These are phyloP conservation scores for Mycosarcoma mackinlayi DNA, from an alignment of 1,284 basidiomycete species.

Conservation along the genomic window DNA sequence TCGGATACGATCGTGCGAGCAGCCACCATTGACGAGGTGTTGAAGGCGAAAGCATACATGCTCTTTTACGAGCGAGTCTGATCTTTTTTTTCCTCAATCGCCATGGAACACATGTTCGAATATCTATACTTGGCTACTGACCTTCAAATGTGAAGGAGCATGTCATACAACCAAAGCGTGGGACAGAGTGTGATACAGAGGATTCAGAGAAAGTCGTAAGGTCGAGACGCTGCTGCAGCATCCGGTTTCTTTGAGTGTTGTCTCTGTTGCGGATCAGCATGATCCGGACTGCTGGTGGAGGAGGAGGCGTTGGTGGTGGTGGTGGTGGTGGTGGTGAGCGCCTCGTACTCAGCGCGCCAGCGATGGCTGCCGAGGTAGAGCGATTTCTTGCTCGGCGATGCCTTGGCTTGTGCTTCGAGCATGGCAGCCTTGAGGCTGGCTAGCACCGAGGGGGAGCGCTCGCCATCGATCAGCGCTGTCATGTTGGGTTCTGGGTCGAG, in stretches of 20 bases:
- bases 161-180: not conserved
- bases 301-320: not conserved
- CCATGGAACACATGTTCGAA: too few relatives aligned
- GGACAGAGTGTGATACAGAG: conserved; percentile 7
- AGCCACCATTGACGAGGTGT: conserved; percentile 84
- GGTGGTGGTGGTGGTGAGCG: not conserved
- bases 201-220: conserved; percentile 22
- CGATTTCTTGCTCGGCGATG: conserved; percentile 16
- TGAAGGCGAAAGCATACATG: conserved; percentile 89
- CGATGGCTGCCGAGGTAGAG: conserved; percentile 32
- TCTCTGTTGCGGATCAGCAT: too few relatives aligned
- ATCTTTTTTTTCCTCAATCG: too few relatives aligned
- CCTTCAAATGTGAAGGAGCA: too few relatives aligned
- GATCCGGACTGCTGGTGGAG: too few relatives aligned
- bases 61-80: conserved; percentile 81
- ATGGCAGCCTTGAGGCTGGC: conserved; percentile 36
- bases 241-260: conserved; percentile 1
- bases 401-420: conserved; percentile 39
- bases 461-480: conserved; percentile 15
- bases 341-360: conserved; percentile 23
- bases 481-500: too few relatives aligned
- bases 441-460: conserved; percentile 23
- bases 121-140: too few relatives aligned
- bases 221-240: conserved; percentile 1
- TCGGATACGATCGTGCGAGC: conserved; percentile 83